These are phyloP conservation scores for Sphaerostilbella broomeana DNA, from an alignment of 2,329 filamentous ascomycete species.

Conservation along the genomic window DNA sequence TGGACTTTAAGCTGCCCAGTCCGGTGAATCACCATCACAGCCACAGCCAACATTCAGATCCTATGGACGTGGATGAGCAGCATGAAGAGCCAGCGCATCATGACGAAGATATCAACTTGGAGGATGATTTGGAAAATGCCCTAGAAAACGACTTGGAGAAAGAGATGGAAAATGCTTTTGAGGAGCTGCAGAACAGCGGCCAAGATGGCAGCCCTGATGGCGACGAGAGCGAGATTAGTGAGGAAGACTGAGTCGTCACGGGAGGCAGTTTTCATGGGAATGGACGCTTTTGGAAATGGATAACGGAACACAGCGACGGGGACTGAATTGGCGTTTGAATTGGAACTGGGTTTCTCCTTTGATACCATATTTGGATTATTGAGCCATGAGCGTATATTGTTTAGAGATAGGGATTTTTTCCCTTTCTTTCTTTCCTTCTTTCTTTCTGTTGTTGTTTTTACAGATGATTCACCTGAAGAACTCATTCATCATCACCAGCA, in stretches of 20 bases:
- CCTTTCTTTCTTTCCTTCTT: not conserved
- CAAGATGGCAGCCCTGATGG: slow-evolving; percentile 41
- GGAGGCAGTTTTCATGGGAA: not conserved
- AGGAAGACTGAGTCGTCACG: slow-evolving; percentile 47
- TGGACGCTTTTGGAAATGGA: not conserved
- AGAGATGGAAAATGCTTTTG: slow-evolving; percentile 43
- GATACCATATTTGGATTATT: slow-evolving; percentile 6
- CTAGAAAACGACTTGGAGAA: slow-evolving; percentile 40
- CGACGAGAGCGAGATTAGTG: slow-evolving; percentile 60
- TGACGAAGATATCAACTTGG: slow-evolving; percentile 23
- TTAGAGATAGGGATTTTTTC: slow-evolving; percentile 4
- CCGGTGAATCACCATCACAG: slow-evolving; percentile 37
- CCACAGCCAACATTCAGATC: slow-evolving; percentile 16
- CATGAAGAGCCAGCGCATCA: slow-evolving; percentile 18
- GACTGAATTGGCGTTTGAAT: not conserved
- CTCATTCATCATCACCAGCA: slow-evolving; percentile 7
- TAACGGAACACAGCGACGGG: not conserved
- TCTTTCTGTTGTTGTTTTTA: not conserved
- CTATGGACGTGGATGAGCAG: slow-evolving; percentile 24
- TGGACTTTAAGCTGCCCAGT: slow-evolving; percentile 47
- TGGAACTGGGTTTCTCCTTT: not conserved
- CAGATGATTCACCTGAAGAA: too few relatives aligned
- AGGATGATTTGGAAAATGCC: slow-evolving; percentile 25
- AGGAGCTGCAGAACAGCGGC: slow-evolving; percentile 46
- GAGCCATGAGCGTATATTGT: too few relatives aligned